A percentile compares a stretch with the other conserved stretches of the same genome.
Conservation (phyloP, 441 rosid genomes). For the Erysimum pusillum region DNA sequence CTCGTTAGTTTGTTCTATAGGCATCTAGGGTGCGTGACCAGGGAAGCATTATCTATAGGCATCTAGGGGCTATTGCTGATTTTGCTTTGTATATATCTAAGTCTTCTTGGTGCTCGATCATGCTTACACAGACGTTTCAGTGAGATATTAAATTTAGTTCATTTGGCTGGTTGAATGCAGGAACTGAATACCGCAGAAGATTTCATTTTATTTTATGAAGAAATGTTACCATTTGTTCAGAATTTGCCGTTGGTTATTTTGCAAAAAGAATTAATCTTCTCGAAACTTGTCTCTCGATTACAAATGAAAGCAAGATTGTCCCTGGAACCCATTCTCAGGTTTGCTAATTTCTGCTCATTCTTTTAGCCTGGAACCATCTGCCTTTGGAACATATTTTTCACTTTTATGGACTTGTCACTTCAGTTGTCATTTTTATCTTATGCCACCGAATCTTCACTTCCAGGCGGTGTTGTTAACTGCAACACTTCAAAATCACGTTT, state of each 20-base stretch:
- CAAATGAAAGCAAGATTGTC: constrained; percentile 89
- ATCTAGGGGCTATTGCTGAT: constrained; percentile 5
- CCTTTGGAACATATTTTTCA: constrained; percentile 6
- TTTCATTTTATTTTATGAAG: constrained; percentile 84
- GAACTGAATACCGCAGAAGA: constrained; percentile 95
- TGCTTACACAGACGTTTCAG: background rate
- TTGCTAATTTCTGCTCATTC: constrained; percentile 33
- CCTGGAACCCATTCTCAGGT: constrained; percentile 92
- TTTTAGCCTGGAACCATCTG: constrained; percentile 24
- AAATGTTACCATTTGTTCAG: constrained; percentile 78
- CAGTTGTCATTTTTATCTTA: constrained; percentile 32
- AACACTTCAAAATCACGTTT: constrained; percentile 13
- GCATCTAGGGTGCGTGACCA: constrained; percentile 2
- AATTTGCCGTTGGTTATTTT: constrained; percentile 70
- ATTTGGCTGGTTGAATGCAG: constrained; percentile 53
- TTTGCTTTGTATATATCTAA: constrained; percentile 20
- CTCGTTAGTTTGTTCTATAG: constrained; percentile 16
- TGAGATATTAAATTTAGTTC: constrained; percentile 27
- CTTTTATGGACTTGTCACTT: constrained; percentile 18
- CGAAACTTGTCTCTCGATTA: constrained; percentile 74
- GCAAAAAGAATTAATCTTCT: constrained; percentile 78
- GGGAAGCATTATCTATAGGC: constrained; percentile 1
- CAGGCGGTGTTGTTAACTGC: constrained; percentile 20
- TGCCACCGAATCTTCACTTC: constrained; percentile 25
- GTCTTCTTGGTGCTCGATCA: constrained; percentile 28